These are phyloP conservation scores for Xylaria sp. DNA, from an alignment of 2,329 filamentous ascomycete species.

Conservation along the genomic window DNA sequence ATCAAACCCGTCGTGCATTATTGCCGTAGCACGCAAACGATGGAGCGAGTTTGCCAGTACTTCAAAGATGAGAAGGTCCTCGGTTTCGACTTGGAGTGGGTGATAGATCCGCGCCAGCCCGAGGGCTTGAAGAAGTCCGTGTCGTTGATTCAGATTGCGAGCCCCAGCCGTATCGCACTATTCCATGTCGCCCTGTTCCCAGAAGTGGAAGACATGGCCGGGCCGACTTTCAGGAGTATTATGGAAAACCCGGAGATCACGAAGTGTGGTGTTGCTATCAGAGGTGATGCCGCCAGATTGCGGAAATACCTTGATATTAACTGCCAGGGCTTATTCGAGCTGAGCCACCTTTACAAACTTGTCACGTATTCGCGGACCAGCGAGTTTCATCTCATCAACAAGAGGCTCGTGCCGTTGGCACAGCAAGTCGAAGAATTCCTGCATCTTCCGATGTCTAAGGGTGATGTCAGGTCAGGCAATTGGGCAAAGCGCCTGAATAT, in stretches of 20 bases:
- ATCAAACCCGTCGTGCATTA: constrained; percentile 67
- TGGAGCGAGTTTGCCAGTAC: constrained; percentile 60
- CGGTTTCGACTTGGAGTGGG: constrained; percentile 92
- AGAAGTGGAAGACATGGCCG: constrained; percentile 53
- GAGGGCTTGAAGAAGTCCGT: constrained; percentile 61
- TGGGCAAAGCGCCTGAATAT: constrained; percentile 62
- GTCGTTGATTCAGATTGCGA: constrained; percentile 78
- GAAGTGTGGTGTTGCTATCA: constrained; percentile 74
- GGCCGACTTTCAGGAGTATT: constrained; percentile 63
- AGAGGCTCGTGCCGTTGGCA: constrained; percentile 59
- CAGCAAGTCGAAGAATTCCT: constrained; percentile 66
- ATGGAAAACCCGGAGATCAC: constrained; percentile 64
- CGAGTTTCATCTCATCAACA: constrained; percentile 57
- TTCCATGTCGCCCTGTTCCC: constrained; percentile 71
- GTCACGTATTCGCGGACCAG: constrained; percentile 58
- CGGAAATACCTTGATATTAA: constrained; percentile 60
- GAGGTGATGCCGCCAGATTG: constrained; percentile 64
- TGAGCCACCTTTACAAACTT: constrained; percentile 76
- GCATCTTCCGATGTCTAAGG: constrained; percentile 71
- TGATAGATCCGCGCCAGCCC: constrained; percentile 42
- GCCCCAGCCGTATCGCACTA: constrained; percentile 67
- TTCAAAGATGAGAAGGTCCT: constrained; percentile 66
- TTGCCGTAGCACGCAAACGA: constrained; percentile 61
- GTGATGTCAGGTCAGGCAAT: constrained; percentile 64
- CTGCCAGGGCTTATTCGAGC: constrained; percentile 65